Evolutionary conservation across 768 basidiomycete genomes (phyloP).

Genomic region (Leccinum broughii): DNA sequence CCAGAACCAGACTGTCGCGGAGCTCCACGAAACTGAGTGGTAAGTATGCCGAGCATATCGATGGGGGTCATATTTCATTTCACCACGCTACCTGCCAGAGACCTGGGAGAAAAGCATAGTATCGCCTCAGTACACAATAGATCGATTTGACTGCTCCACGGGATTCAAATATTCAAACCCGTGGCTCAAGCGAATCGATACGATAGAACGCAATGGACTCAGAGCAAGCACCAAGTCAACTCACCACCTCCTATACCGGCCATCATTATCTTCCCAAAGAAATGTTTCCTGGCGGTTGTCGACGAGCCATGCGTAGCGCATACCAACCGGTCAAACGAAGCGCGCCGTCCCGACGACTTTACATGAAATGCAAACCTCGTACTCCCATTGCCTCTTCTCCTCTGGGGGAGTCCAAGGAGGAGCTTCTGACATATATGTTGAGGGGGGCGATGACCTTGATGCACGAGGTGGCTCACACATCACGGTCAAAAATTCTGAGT

Average conservation of each 20-base stretch:
- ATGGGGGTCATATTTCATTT: too few relatives aligned
- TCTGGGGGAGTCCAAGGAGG: conserved; percentile 1
- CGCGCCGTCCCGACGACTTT: conserved; percentile 65
- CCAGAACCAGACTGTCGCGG: neutral
- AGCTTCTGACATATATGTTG: neutral
- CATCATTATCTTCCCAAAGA: conserved; percentile 42
- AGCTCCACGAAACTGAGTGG: too few relatives aligned
- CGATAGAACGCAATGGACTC: neutral
- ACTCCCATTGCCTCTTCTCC: conserved; percentile 8
- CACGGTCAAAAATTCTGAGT: neutral
- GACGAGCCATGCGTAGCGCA: conserved; percentile 64
- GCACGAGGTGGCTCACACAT: conserved; percentile 21
- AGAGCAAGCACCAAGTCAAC: conserved; percentile 16
- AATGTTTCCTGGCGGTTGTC: conserved; percentile 58
- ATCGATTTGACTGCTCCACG: neutral
- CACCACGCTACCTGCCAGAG: conserved; percentile 9
- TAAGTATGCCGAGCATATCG: too few relatives aligned
- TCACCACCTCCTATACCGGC: conserved; percentile 64
- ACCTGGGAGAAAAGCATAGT: conserved; percentile 13
- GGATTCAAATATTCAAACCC: neutral
- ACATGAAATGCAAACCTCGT: conserved; percentile 67
- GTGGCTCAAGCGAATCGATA: neutral
- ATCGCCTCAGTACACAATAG: conserved; percentile 12
- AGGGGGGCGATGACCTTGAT: conserved; percentile 1
- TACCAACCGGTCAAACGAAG: conserved; percentile 65